phyloP scores from a whole-genome alignment of 2,329 filamentous ascomycete species.

The Talaromyces sp. region DNA sequence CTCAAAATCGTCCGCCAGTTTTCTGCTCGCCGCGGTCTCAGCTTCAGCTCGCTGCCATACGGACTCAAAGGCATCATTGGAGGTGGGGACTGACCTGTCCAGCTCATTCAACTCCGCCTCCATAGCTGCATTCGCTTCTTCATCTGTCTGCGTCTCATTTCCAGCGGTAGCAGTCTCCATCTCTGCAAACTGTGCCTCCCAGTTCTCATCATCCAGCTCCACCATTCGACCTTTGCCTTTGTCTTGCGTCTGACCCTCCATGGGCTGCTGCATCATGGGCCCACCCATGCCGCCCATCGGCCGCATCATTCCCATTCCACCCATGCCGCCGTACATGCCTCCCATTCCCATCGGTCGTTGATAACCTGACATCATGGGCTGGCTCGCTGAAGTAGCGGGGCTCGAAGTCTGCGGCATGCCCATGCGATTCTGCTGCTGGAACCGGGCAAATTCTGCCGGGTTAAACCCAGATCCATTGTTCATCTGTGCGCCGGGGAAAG shows the following conservation, averaged over 20 bases:
- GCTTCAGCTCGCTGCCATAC: conserved; percentile 58
- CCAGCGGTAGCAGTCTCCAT: conserved; percentile 65
- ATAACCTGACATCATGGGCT: conserved; percentile 63
- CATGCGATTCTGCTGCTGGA: conserved; percentile 72
- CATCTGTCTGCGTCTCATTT: conserved; percentile 55
- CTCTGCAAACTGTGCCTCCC: conserved; percentile 95
- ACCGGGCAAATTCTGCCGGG: conserved; percentile 83
- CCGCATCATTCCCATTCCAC: conserved; percentile 53
- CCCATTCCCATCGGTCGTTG: conserved; percentile 51
- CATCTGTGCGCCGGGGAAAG: conserved; percentile 59
- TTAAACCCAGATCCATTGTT: conserved; percentile 65
- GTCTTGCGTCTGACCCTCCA: conserved; percentile 70
- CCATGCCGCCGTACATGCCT: conserved; percentile 46
- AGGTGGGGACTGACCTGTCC: conserved; percentile 72
- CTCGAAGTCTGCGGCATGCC: conserved; percentile 62
- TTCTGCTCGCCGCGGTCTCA: conserved; percentile 49
- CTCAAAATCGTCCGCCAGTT: conserved; percentile 65
- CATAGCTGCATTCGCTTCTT: conserved; percentile 71
- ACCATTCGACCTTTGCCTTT: conserved; percentile 85
- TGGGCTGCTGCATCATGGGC: conserved; percentile 52
- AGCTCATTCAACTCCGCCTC: conserved; percentile 86
- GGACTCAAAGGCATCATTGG: conserved; percentile 83
- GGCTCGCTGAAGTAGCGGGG: conserved; percentile 55
- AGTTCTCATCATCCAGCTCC: conserved; percentile 89
- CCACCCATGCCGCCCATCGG: conserved; percentile 54